Percentiles rank a stretch among this genome's conserved stretches.
Evolutionary conservation across 1,284 basidiomycete genomes (phyloP).

Genomic region (Tilletia setariae): DNA sequence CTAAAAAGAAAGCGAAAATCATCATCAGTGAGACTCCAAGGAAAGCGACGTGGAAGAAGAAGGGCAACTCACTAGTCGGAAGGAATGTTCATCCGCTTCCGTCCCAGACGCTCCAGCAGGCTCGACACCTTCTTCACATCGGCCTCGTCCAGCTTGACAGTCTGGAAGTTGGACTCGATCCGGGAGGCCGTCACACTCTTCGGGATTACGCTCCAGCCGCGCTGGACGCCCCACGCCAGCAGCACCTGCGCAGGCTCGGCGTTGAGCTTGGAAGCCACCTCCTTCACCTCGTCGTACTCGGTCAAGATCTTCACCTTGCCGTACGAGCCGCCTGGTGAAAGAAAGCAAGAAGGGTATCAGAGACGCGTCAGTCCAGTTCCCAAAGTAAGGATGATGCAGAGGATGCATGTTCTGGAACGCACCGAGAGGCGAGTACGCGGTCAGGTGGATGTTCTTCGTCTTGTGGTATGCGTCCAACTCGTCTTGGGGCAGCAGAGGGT

Average conservation of each 20-base stretch:
- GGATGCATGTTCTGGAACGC: conserved; percentile 42
- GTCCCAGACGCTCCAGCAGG: conserved; percentile 40
- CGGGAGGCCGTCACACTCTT: conserved; percentile 54
- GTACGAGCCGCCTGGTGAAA: conserved; percentile 14
- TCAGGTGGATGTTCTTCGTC: conserved; percentile 51
- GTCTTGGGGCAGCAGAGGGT: conserved; percentile 61
- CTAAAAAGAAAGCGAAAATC: background rate
- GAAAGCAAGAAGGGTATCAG: background rate
- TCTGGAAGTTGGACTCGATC: conserved; percentile 54
- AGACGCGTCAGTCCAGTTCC: background rate
- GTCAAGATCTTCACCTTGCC: conserved; percentile 39
- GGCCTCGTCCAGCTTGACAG: conserved; percentile 50
- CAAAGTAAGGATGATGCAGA: background rate
- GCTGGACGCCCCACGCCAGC: conserved; percentile 55
- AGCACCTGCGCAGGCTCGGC: conserved; percentile 54
- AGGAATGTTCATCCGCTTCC: conserved; percentile 51
- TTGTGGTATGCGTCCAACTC: conserved; percentile 43
- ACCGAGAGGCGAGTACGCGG: conserved; percentile 56
- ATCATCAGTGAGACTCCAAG: background rate
- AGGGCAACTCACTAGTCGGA: conserved; percentile 25
- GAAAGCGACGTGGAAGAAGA: background rate
- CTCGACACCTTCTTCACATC: conserved; percentile 47
- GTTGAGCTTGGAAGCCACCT: conserved; percentile 52
- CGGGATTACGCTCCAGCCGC: conserved; percentile 55
- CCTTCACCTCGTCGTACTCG: conserved; percentile 49